Evolutionary conservation across 345 rosid genomes (phyloP).

Genomic region (Alliaria petiolata): DNA sequence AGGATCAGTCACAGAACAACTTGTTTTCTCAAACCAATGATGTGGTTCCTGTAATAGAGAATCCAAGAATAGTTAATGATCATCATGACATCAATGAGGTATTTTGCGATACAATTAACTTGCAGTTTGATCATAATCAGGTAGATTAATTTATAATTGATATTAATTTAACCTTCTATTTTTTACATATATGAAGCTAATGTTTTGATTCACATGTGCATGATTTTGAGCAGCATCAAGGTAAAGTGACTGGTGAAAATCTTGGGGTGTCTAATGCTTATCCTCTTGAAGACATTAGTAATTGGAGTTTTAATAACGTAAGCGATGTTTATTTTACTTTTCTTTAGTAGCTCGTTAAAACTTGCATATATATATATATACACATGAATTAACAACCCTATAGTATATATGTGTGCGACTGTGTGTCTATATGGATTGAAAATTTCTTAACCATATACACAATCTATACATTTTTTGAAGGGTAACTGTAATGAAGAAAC

Average conservation of each 20-base stretch:
- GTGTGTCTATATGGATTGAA: background rate
- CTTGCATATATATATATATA: background rate
- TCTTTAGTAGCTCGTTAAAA: background rate
- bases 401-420: background rate
- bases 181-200: background rate
- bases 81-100: background rate
- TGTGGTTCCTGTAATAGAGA: background rate
- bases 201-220: background rate
- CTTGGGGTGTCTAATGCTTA: background rate
- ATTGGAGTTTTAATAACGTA: background rate
- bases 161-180: background rate
- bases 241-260: background rate
- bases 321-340: slow-evolving; percentile 4
- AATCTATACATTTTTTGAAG: background rate
- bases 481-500: background rate
- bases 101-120: background rate
- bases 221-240: slow-evolving; percentile 9
- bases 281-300: background rate
- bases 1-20: background rate
- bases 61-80: background rate
- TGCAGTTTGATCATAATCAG: slow-evolving; percentile 1
- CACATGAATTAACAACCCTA: no score
- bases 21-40: background rate
- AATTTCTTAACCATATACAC: background rate
- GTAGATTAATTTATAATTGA: background rate